Evolutionary conservation across 2,329 filamentous ascomycete genomes (phyloP).

Genomic region (Aquanectria penicillioides): DNA sequence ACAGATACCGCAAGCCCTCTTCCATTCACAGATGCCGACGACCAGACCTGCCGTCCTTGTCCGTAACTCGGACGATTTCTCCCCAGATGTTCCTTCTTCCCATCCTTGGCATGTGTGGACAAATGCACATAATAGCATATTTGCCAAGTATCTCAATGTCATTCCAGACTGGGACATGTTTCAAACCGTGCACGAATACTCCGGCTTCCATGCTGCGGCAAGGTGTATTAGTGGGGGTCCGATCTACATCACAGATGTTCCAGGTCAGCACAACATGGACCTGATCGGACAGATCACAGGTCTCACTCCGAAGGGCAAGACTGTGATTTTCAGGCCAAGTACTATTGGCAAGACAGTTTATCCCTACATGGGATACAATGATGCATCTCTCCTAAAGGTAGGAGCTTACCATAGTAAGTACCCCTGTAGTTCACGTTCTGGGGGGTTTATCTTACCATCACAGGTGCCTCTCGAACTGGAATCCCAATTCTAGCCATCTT

Average conservation of each 20-base stretch:
- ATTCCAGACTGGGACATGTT: slow-evolving; percentile 86
- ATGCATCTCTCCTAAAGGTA: slow-evolving; percentile 78
- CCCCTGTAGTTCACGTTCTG: neutral
- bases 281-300: slow-evolving; percentile 87
- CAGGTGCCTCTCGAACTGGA: slow-evolving; percentile 68
- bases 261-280: slow-evolving; percentile 79
- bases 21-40: slow-evolving; percentile 82
- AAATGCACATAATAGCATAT: slow-evolving; percentile 88
- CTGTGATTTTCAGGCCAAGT: slow-evolving; percentile 83
- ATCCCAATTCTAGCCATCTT: slow-evolving; percentile 85
- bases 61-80: slow-evolving; percentile 93
- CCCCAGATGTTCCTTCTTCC: slow-evolving; percentile 80
- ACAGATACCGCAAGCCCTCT: slow-evolving; percentile 85
- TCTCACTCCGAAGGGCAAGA: slow-evolving; percentile 74
- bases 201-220: slow-evolving; percentile 87
- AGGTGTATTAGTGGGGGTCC: slow-evolving; percentile 91
- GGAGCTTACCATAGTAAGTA: slow-evolving; percentile 78
- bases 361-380: slow-evolving; percentile 80
- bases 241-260: slow-evolving; percentile 92
- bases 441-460: slow-evolving; percentile 8
- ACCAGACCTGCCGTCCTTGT: slow-evolving; percentile 78
- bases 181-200: slow-evolving; percentile 73
- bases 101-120: slow-evolving; percentile 97
- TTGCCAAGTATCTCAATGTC: slow-evolving; percentile 86
- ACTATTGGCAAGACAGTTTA: slow-evolving; percentile 77